phyloP scores from a whole-genome alignment of 805 yeast species.

The Brettanomyces custersianus region DNA sequence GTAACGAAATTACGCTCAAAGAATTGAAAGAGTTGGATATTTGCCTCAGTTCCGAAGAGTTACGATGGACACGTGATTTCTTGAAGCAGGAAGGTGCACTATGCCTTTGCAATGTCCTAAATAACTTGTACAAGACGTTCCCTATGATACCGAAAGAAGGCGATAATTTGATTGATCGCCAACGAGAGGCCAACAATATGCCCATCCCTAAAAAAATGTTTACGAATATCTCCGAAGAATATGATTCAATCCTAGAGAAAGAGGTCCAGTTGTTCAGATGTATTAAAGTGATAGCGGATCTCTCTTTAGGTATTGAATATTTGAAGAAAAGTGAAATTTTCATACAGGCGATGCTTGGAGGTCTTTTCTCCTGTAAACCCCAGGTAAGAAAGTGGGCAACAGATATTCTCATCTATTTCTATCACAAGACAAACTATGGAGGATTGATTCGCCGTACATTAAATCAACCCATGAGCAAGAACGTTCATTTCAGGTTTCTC shows the following conservation, averaged over 20 bases:
- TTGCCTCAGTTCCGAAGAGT: slow-evolving; percentile 73
- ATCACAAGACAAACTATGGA: slow-evolving; percentile 16
- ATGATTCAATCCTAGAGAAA: slow-evolving; percentile 37
- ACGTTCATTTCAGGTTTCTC: slow-evolving; percentile 24
- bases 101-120: slow-evolving; percentile 68
- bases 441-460: slow-evolving; percentile 17
- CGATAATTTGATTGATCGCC: background rate
- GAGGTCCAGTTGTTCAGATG: slow-evolving; percentile 78
- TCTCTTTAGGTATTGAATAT: slow-evolving; percentile 60
- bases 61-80: slow-evolving; percentile 76
- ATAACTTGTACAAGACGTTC: slow-evolving; percentile 25
- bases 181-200: background rate
- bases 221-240: slow-evolving; percentile 24
- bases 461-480: slow-evolving; percentile 23
- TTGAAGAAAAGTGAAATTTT: slow-evolving; percentile 45
- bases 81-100: slow-evolving; percentile 83
- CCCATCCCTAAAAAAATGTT: slow-evolving; percentile 11
- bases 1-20: slow-evolving; percentile 54
- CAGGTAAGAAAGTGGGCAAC: slow-evolving; percentile 79
- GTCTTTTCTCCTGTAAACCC: slow-evolving; percentile 67
- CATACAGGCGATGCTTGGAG: slow-evolving; percentile 66
- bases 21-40: slow-evolving; percentile 85
- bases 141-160: slow-evolving; percentile 10
- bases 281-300: slow-evolving; percentile 68
- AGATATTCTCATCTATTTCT: slow-evolving; percentile 61